Percentiles rank a stretch among this genome's conserved stretches.
These are phyloP conservation scores for Ogataea haglerorum DNA, from an alignment of 805 yeast genomes.

Conservation along the genomic window DNA sequence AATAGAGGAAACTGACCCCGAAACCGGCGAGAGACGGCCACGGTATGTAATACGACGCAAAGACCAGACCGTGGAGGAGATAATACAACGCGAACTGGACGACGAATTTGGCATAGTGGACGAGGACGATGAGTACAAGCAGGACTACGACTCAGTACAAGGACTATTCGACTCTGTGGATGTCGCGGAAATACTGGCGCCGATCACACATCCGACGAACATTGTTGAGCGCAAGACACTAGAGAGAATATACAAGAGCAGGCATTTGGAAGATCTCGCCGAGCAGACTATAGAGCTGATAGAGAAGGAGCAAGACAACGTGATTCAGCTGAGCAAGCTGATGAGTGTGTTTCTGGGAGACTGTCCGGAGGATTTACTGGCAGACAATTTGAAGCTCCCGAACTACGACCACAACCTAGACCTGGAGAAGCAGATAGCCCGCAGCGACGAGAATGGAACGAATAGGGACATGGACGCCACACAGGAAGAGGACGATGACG, in stretches of 20 bases:
- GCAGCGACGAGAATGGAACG: constrained; percentile 8
- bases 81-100: constrained; percentile 27
- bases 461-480: constrained; percentile 21
- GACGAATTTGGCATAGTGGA: constrained; percentile 26
- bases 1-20: constrained; percentile 17
- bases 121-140: constrained; percentile 19
- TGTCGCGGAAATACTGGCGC: constrained; percentile 61
- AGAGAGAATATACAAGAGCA: constrained; percentile 58
- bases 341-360: constrained; percentile 85
- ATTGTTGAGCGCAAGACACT: constrained; percentile 67
- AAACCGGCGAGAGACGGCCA: constrained; percentile 18
- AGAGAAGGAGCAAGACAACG: constrained; percentile 75
- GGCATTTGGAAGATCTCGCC: constrained; percentile 59
- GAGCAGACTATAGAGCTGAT: constrained; percentile 71
- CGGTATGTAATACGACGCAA: constrained; percentile 27
- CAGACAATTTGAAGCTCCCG: constrained; percentile 63
- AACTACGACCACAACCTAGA: constrained; percentile 64
- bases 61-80: constrained; percentile 23
- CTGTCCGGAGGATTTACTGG: constrained; percentile 65
- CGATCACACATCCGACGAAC: constrained; percentile 79
- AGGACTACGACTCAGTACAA: constrained; percentile 30
- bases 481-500: constrained; percentile 24
- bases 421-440: constrained; percentile 24
- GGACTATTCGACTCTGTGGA: constrained; percentile 49
- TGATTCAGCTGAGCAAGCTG: constrained; percentile 65